Base-by-base conservation (phyloP, 495 filamentous ascomycete species). In the Penicillium desertorum region DNA sequence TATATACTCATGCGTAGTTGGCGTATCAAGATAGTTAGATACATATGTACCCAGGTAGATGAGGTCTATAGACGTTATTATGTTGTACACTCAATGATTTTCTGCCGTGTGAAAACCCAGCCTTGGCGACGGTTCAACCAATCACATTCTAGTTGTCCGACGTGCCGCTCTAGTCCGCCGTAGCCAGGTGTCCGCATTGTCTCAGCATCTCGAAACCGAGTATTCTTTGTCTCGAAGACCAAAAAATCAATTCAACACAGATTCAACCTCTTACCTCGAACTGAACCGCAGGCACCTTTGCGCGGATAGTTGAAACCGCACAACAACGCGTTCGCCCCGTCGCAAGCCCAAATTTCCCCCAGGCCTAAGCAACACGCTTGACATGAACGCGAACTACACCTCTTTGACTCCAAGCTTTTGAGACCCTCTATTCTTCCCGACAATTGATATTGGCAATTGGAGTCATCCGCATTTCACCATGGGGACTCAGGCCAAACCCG, bases 401-500 rank as follows among this genome's bases (percentile, higher is more conserved):
- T 30, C 8, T 30, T n/a, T 19, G 25, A 16, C 22, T 52, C 49
- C 34, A 48, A 32, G n/a, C 17, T 27, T 27, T 34, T 4, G 9
- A 48, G 10, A 34, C 17, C 4, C 45, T 4, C 45, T 4, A 32
- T 48, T 48, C n/a, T 4, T 30, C 9, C 23, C 16, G 5, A 19
- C 36, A 14, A 42, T 14, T 30, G 23, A 16, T n/a, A 30, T 29
- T 19, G 25, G 11, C 25, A 5, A 30, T 29, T 20, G 27, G 20
- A n/a, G 6, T 20, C 29, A 8, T 16, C 30, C 22, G 22, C 39
- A 11, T 5, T 32, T 27, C 22, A 45, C 39, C 29, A 72, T 71
- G 70, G 16, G 10, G 4, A 6, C 32, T 25, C 59, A 4, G 36
- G 20, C 48, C 25, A 68, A 65, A 30, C 67, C 54, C 6, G 57